Evolutionary conservation across 805 yeast species (phyloP), one percentile per base, ranked within the genome.

Genomic region (Monosporozyma servazzii): DNA sequence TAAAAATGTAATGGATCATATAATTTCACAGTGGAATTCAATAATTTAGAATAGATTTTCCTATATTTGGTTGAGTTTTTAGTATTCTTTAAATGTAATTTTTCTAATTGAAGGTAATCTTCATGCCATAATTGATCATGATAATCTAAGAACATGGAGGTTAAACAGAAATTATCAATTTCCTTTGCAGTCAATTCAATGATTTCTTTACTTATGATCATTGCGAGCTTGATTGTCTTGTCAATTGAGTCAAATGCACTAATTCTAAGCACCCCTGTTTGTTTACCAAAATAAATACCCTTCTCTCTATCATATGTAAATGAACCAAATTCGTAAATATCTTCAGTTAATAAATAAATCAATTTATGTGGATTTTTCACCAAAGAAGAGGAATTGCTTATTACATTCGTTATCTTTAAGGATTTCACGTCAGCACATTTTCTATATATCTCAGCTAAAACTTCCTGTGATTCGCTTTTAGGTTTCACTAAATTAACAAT

Each of bases 91-190:
- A 69, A 86, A 68, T 88, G 89, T 17, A 88, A 86, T 60, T 82
- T 82, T 3, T 89, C 81, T 31, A 90, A 78, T 56, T 84, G 88
- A 61, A 85, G 90, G 33, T 95, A 95, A 65, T 89, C 89, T 63
- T 90, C 96, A 6, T 95, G 93, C 97, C 97, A 90, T 25, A 90
- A 69, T 25, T 82, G 77, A 55, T 88, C 84, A 58, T 88, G 95
- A 27, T 81, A 81, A 15, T 75, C 70, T 61, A 79, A 71, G n/a
- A 88, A 69, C 6, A 79, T 84, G 20, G 74, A 57, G 0, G 72
- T 68, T 5, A 70, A 56, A 10, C 64, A 66, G 11, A 65, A 53
- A 33, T 71, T 73, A 1, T 70, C 68, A 51, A 84, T 77, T 51
- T 73, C 76, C 11, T 58, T 53, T 18, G 71, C 59, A 7, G 72